Evolutionary conservation across 2,329 filamentous ascomycete species (phyloP).

Genomic region (Aspergillus fructus): DNA sequence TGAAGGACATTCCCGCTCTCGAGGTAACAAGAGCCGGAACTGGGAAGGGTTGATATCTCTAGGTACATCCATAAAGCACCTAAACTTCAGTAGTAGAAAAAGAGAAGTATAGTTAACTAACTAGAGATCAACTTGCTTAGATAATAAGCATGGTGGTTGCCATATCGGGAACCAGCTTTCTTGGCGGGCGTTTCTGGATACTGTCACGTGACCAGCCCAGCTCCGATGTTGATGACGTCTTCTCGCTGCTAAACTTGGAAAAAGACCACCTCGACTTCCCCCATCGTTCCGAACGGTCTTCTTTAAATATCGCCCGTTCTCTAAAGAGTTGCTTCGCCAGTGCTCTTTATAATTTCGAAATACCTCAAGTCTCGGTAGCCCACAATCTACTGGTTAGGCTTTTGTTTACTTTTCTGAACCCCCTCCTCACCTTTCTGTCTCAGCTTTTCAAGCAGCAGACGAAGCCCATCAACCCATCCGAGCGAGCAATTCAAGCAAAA

Average conservation of each 20-base stretch:
- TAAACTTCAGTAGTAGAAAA: too few species aligned
- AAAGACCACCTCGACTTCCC: conserved; percentile 69
- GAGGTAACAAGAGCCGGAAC: too few species aligned
- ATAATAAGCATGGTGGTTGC: too few species aligned
- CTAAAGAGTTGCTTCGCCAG: not conserved
- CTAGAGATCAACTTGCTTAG: too few species aligned
- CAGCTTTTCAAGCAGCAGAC: not conserved
- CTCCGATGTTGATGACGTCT: conserved; percentile 34
- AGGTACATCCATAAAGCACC: too few species aligned
- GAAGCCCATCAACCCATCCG: not conserved
- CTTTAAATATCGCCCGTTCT: not conserved
- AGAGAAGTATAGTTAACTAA: too few species aligned
- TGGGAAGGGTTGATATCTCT: too few species aligned
- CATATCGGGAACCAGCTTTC: too few species aligned
- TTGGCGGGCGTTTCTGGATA: too few species aligned
- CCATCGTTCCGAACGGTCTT: not conserved
- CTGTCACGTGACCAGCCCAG: conserved; percentile 18
- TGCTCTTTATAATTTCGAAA: not conserved
- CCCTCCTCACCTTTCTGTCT: conserved; percentile 5
- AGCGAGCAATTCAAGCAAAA: conserved; percentile 37
- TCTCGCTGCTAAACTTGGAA: conserved; percentile 22
- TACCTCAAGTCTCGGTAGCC: not conserved
- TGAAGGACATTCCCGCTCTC: too few species aligned
- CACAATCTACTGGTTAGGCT: not conserved
- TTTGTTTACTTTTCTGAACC: conserved; percentile 19